Evolutionary conservation across 495 filamentous ascomycete genomes (phyloP).

Genomic region (Hyaloscypha variabilis): DNA sequence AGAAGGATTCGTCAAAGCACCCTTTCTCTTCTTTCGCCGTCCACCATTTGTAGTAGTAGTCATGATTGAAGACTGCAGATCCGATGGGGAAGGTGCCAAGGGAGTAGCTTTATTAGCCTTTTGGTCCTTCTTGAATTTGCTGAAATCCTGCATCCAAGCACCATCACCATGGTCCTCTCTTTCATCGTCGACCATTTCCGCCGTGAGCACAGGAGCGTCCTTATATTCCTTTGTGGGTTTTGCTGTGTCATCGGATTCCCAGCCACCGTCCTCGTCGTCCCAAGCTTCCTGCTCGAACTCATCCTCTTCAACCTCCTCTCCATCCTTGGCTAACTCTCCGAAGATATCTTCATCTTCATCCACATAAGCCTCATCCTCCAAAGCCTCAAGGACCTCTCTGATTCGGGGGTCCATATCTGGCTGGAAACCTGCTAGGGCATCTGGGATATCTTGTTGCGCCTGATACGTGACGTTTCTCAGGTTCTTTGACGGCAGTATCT

Average conservation of each 20-base stretch:
- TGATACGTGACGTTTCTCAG: slow-evolving; percentile 78
- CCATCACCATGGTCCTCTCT: slow-evolving; percentile 47
- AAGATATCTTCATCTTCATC: slow-evolving; percentile 89
- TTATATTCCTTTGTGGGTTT: slow-evolving; percentile 61
- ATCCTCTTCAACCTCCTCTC: slow-evolving; percentile 68
- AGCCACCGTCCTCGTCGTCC: slow-evolving; percentile 75
- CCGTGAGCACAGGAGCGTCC: slow-evolving; percentile 42
- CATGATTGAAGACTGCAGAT: slow-evolving; percentile 73
- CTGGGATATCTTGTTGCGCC: slow-evolving; percentile 90
- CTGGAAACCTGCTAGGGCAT: slow-evolving; percentile 88
- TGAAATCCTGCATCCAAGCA: slow-evolving; percentile 87
- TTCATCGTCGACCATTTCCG: slow-evolving; percentile 49
- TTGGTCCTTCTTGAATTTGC: slow-evolving; percentile 84
- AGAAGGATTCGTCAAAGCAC: slow-evolving; percentile 85
- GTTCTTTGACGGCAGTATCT: slow-evolving; percentile 72
- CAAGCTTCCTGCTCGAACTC: slow-evolving; percentile 62
- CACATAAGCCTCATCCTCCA: slow-evolving; percentile 96
- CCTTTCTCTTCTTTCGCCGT: slow-evolving; percentile 86
- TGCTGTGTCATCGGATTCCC: slow-evolving; percentile 93
- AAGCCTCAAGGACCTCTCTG: slow-evolving; percentile 87
- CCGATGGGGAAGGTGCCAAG: slow-evolving; percentile 48
- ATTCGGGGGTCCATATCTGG: slow-evolving; percentile 97
- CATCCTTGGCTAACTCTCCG: slow-evolving; percentile 72
- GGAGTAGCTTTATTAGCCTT: slow-evolving; percentile 45
- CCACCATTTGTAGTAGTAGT: slow-evolving; percentile 76